Evolutionary conservation across 306 rosid genomes (phyloP).

Genomic region (Quercus robur): DNA sequence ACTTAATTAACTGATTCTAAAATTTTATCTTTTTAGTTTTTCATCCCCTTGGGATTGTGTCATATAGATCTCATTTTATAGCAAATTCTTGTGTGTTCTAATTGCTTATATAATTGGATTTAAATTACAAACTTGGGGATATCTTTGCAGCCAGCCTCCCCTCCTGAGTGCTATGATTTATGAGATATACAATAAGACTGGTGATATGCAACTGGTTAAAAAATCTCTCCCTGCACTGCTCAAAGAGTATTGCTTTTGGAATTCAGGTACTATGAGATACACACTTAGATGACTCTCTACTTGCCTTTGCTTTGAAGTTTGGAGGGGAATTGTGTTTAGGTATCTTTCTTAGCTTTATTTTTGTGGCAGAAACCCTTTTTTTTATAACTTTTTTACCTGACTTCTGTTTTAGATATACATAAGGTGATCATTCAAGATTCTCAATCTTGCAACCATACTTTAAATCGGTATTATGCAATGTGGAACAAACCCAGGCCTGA

Average conservation of each 20-base stretch:
- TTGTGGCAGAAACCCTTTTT: slow-evolving; percentile 1
- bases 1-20: not conserved
- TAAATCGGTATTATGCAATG: slow-evolving; percentile 81
- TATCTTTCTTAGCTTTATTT: slow-evolving; percentile 1
- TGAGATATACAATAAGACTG: slow-evolving; percentile 63
- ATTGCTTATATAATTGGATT: not conserved
- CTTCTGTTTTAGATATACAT: slow-evolving; percentile 56
- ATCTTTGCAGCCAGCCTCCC: slow-evolving; percentile 87
- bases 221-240: slow-evolving; percentile 74
- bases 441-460: slow-evolving; percentile 46
- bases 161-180: slow-evolving; percentile 85
- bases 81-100: not conserved
- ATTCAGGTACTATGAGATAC: slow-evolving; percentile 56
- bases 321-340: slow-evolving; percentile 3
- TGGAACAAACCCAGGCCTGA: slow-evolving; percentile 94
- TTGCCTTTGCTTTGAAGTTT: not conserved
- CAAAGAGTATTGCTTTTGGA: slow-evolving; percentile 86
- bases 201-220: slow-evolving; percentile 57
- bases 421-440: slow-evolving; percentile 52
- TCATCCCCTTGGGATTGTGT: not conserved
- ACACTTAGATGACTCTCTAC: not conserved
- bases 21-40: not conserved
- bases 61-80: not conserved
- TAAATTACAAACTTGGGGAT: slow-evolving; percentile 11
- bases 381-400: not conserved